phyloP scores from a whole-genome alignment of 768 basidiomycete species.

The Russula foetens region DNA sequence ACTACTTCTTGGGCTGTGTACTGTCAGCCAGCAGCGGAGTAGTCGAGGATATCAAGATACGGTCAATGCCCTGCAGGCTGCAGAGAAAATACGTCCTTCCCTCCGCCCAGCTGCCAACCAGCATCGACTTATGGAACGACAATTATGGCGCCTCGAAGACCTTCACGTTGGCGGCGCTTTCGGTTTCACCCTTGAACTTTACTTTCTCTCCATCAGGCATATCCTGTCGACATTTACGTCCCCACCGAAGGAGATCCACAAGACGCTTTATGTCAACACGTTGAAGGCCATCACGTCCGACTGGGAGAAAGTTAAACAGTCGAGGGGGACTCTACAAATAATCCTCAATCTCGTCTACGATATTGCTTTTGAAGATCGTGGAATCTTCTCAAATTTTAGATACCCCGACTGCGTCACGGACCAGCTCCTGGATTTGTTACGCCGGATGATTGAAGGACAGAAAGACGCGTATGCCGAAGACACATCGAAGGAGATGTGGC shows the following conservation, averaged over 20 bases:
- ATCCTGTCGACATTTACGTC: background rate
- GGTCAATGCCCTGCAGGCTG: background rate
- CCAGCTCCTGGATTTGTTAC: background rate
- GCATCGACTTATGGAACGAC: background rate
- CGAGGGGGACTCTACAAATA: background rate
- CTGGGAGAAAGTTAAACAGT: background rate
- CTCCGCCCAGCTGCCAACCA: background rate
- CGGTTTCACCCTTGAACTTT: background rate
- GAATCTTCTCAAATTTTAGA: background rate
- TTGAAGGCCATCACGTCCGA: background rate
- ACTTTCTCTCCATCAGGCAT: background rate
- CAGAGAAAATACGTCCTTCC: background rate
- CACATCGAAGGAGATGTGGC: background rate
- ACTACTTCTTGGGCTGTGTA: background rate
- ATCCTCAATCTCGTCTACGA: conserved; percentile 1
- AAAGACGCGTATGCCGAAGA: background rate
- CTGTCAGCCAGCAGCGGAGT: background rate
- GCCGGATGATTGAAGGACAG: background rate
- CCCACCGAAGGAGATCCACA: background rate
- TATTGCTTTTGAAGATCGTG: background rate
- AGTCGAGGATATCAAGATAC: too few relatives aligned
- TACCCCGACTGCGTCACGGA: background rate
- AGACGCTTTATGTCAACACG: background rate
- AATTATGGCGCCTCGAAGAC: conserved; percentile 1
- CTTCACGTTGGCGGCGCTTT: background rate